Evolutionary conservation across 164 flowering plant genomes (phyloP), one percentile per base, ranked within the genome.

Genomic region (Umbilicus rupestris): DNA sequence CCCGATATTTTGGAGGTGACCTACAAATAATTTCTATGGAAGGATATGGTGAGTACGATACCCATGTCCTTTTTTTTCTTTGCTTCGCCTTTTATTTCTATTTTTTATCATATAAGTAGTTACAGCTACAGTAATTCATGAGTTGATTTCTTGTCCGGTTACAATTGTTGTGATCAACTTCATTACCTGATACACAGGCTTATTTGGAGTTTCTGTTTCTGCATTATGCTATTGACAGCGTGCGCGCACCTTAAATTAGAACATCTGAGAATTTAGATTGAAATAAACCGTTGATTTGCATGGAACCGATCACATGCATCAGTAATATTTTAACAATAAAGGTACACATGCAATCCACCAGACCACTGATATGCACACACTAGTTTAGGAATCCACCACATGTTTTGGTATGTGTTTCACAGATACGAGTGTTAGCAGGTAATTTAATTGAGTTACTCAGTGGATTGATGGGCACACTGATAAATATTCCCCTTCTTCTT

Each of bases 1-100:
- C 99, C 57, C 82, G 92, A 41, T 95, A 95, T 75, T 95, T 95
- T 75, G 99, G 99, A 44, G 98, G 99, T 24, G 99, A 92, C 77
- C 80, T 92, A 68, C 97, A 95, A 73, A 80, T 95, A 57, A 92
- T 92, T 45, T 95, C 98, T 29, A 90, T 95, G 99, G 99, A 95
- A 78, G 98, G 99, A 78, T 92, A 95, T 73, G 99, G 99, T 95
- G 76, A 75, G 87, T 81, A 22, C 45, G 20, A 0, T 20, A 35
- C 7, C 10, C 20, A 16, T 10, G 7, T 20, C 14, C 3, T 63
- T 20, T 63, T 9, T 28, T 63, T 10, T 9, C 50, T 14, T 44
- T 4, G 14, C 26, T 63, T 16, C 31, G 20, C 20, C 28, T 28
- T 50, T 50, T 26, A 7, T 47, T 47, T 47, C 50, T 46, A 16